Evolutionary conservation across 169 alveolate species (phyloP).

Genomic region (Cryptosporidium viatorum): DNA sequence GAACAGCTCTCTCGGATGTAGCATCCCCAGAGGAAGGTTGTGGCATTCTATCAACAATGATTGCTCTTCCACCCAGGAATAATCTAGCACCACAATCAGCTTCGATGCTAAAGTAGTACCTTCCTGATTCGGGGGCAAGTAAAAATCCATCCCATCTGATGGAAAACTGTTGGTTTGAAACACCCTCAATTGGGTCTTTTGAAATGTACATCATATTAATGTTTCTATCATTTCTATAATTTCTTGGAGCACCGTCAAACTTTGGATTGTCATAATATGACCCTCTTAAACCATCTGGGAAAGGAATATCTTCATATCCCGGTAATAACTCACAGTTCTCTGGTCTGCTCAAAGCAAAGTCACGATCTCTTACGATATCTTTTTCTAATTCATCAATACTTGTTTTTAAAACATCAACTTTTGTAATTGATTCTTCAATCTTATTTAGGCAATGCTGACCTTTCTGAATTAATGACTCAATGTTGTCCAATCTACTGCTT

Average conservation of each 20-base stretch:
- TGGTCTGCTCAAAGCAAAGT: conserved; percentile 75
- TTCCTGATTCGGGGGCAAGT: conserved; percentile 85
- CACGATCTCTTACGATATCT: conserved; percentile 80
- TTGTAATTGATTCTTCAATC: conserved; percentile 79
- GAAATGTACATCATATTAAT: conserved; percentile 84
- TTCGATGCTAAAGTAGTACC: conserved; percentile 82
- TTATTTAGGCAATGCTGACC: conserved; percentile 80
- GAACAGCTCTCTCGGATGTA: conserved; percentile 77
- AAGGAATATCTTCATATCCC: conserved; percentile 83
- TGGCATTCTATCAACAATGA: conserved; percentile 88
- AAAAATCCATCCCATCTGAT: conserved; percentile 89
- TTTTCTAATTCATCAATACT: conserved; percentile 80
- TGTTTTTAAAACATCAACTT: conserved; percentile 82
- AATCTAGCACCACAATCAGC: conserved; percentile 90
- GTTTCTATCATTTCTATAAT: conserved; percentile 83
- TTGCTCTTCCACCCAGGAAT: conserved; percentile 87
- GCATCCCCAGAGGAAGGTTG: conserved; percentile 82
- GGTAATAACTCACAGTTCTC: conserved; percentile 81
- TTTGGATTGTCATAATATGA: conserved; percentile 80
- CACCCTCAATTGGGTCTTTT: conserved; percentile 85
- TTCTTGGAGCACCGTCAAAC: conserved; percentile 83
- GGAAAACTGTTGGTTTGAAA: conserved; percentile 86
- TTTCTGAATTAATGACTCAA: conserved; percentile 69
- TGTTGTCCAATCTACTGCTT: conserved; percentile 68
- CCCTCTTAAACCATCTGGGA: conserved; percentile 84